These are phyloP conservation scores for Aspergillus heteromorphus DNA, from an alignment of 495 filamentous ascomycete species.

Conservation along the genomic window DNA sequence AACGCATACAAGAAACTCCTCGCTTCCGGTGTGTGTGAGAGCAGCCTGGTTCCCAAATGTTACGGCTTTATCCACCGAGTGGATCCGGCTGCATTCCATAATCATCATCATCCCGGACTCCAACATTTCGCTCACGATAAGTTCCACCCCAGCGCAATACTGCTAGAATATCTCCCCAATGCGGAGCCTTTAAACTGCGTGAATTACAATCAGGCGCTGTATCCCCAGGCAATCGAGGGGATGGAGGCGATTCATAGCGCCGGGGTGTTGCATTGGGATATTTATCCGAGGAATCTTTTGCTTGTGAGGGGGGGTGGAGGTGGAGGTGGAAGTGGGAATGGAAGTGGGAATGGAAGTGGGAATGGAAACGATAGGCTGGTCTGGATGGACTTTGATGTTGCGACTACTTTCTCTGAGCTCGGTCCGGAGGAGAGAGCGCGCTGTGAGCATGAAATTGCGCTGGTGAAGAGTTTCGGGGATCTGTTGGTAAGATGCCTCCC, in stretches of 20 bases:
- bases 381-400: constrained; percentile 27
- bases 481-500: not conserved
- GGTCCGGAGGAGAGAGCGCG: constrained; percentile 5
- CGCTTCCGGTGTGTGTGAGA: constrained; percentile 10
- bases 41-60: constrained; percentile 17
- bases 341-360: no score
- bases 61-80: constrained; percentile 18
- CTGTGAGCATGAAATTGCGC: constrained; percentile 15
- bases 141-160: constrained; percentile 10
- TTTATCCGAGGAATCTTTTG: constrained; percentile 22
- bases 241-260: constrained; percentile 14
- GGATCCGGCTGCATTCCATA: constrained; percentile 17
- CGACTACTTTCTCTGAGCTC: constrained; percentile 16
- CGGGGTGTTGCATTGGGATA: constrained; percentile 17
- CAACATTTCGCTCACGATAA: constrained; percentile 14
- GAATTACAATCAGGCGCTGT: constrained; percentile 21
- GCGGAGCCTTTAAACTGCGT: constrained; percentile 19
- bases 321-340: no score
- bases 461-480: constrained; percentile 10
- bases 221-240: constrained; percentile 16
- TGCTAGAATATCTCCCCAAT: constrained; percentile 18
- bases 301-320: constrained; percentile 10
- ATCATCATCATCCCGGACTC: constrained; percentile 11
- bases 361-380: constrained; percentile 15
- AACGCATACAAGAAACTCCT: not conserved